Evolutionary conservation across 305 asterid species (phyloP), one percentile per base, ranked within the genome.

Genomic region (Petunia hybrid): DNA sequence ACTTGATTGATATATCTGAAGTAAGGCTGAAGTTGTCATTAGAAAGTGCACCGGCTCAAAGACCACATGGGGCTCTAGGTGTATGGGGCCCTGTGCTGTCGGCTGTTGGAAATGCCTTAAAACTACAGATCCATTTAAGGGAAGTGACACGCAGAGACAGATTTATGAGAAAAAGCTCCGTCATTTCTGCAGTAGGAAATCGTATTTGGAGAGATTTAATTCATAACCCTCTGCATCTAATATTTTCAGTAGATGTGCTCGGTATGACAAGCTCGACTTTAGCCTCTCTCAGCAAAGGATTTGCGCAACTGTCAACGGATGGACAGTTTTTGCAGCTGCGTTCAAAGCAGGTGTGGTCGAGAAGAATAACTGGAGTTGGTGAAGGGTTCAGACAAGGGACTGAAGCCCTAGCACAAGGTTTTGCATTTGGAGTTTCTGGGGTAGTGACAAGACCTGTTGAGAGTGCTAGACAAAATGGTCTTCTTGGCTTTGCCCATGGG

Each of bases 191-290:
- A 79, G 86, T 96, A 78, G 91, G 91, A 85, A 93, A 89, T 83
- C 98, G 99, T 80, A 81, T 96, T 78, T 96, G 97, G 97, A 89
- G 99, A 89, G 99, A 96, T 88, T 85, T 96, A 83, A 90, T 96
- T 85, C 99, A 96, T 88, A 96, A 96, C 83, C 99, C 99, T 14
- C 83, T 96, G 68, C 98, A 94, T 89, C 86, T 96, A 80, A 89
- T 96, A 64, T 94, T 94, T 86, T 96, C 99, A 7, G 97, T 96
- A 12, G 98, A 96, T 85, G 97, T 96, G 68, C 97, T 96, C 63
- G 99, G 99, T 74, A 88, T 94, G 98, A 89, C 99, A 56, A 96
- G 99, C 88, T 96, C 99, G 81, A 96, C 99, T 81, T 89, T 96
- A 87, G 95, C 98, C 75, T 94, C 99, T 83, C 94, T 96, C 66